Evolutionary conservation across 495 filamentous ascomycete genomes (phyloP).

Genomic region (Amorphotheca resinae): DNA sequence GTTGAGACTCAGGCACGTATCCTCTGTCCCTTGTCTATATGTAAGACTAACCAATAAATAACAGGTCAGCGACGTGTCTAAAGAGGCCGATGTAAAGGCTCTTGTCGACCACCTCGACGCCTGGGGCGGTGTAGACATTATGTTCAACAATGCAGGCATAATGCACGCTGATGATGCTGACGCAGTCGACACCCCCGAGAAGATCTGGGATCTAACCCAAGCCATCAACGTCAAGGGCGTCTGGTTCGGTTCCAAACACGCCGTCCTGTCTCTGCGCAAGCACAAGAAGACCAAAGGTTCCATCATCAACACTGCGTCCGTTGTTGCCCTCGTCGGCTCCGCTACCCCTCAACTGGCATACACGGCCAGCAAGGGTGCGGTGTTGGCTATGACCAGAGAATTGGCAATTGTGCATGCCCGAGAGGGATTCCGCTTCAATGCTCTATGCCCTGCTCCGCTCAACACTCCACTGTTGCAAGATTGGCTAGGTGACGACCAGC

Average conservation of each 20-base stretch:
- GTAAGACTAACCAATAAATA: background rate
- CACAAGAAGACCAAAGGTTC: constrained; percentile 65
- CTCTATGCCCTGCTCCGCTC: constrained; percentile 81
- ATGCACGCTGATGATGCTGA: constrained; percentile 89
- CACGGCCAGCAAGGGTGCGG: constrained; percentile 89
- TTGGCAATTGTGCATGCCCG: constrained; percentile 74
- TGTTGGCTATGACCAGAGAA: constrained; percentile 74
- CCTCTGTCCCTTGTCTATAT: background rate
- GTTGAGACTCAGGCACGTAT: constrained; percentile 45
- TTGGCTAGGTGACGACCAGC: constrained; percentile 82
- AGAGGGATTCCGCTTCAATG: constrained; percentile 81
- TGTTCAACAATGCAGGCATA: constrained; percentile 99
- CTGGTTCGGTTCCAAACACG: constrained; percentile 93
- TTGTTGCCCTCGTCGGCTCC: constrained; percentile 83
- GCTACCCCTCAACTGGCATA: constrained; percentile 96
- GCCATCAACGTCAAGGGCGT: constrained; percentile 97
- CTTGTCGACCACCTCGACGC: constrained; percentile 58
- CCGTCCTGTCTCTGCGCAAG: constrained; percentile 67
- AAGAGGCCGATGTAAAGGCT: constrained; percentile 61
- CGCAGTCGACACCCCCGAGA: constrained; percentile 71
- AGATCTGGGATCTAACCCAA: constrained; percentile 91
- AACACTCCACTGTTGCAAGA: constrained; percentile 85
- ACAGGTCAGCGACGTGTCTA: constrained; percentile 48
- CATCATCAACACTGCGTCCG: constrained; percentile 90
- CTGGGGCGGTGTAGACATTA: constrained; percentile 88